Conservation (phyloP, 129 eudicot genomes). For the Helianthus annuus region HanXRQr2.0-SUNRISE NC_035433.2:57695897-57696396, state of each 20-base stretch:
- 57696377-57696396: constrained; percentile 77
- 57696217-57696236: constrained; percentile 94
- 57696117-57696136: not conserved
- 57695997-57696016: no score
- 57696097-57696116: not conserved
- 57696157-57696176: not conserved
- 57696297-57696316: not conserved
- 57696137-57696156: not conserved
- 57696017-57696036: no score
- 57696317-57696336: constrained; percentile 5
- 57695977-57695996: no score
- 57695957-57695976: no score
- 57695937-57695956: no score
- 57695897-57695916: no score
- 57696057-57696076: no score
- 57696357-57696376: constrained; percentile 81
- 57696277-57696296: not conserved
- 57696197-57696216: constrained; percentile 16
- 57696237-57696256: constrained; percentile 74
- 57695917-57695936: no score
- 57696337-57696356: constrained; percentile 66
- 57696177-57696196: not conserved
- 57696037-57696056: no score
- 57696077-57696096: not conserved
- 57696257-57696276: constrained; percentile 85